Conservation (phyloP, 2,329 filamentous ascomycete species). For the Exophiala dermatitidis region DNA sequence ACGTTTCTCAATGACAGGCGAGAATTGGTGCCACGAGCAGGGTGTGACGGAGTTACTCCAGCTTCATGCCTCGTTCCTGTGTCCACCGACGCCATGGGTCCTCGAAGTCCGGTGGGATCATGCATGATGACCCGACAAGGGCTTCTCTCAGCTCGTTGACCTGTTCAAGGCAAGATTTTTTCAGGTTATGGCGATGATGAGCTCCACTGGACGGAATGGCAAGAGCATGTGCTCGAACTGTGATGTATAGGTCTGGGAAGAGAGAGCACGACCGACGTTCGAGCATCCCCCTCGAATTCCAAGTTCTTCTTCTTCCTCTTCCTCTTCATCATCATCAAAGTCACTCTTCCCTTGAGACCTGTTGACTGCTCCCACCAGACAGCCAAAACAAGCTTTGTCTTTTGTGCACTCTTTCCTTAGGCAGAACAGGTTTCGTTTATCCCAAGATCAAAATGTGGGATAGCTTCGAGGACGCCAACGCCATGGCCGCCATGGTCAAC, state of each 20-base stretch:
- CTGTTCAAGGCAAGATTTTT: not conserved
- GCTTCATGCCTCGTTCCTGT: too few species aligned
- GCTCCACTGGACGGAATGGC: not conserved
- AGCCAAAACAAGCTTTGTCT: not conserved
- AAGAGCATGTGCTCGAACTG: not conserved
- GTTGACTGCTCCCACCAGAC: not conserved
- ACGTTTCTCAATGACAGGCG: slow-evolving; percentile 12
- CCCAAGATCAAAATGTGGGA: slow-evolving; percentile 12
- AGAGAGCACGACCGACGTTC: not conserved
- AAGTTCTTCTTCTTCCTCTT: not conserved
- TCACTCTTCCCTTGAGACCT: not conserved
- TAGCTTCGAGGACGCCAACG: slow-evolving; percentile 17
- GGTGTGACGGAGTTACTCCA: too few species aligned
- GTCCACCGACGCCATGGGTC: too few species aligned
- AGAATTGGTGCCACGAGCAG: not conserved
- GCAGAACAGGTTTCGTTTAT: not conserved
- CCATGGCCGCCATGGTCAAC: slow-evolving; percentile 19
- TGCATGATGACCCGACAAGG: not conserved
- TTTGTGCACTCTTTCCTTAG: too few species aligned
- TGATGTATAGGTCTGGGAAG: not conserved
- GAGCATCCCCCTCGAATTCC: not conserved
- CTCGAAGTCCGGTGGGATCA: not conserved
- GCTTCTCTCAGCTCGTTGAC: not conserved
- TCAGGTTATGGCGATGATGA: not conserved
- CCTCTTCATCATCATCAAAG: not conserved